Percentiles rank a stretch among this genome's conserved stretches.
Conservation (phyloP, 345 rosid species). For the Arabidopsis suecica region DNA sequence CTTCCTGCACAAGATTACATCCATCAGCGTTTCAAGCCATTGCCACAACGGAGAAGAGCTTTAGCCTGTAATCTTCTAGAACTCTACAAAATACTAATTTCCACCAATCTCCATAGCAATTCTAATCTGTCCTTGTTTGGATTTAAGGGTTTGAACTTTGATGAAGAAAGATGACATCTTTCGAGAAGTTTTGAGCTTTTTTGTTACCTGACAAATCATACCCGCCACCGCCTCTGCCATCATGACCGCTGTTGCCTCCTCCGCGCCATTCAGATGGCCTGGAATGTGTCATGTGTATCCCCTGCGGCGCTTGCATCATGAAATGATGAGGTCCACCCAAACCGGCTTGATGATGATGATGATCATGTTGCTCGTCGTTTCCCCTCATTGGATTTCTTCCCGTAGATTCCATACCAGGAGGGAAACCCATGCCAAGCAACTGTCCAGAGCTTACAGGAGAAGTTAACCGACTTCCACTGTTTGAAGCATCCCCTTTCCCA, state of each 20-base stretch:
- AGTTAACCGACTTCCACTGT: constrained; percentile 54
- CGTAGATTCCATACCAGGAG: constrained; percentile 54
- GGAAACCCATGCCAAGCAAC: constrained; percentile 53
- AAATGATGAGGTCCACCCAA: constrained; percentile 51
- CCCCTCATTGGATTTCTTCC: constrained; percentile 63
- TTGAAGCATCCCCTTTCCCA: constrained; percentile 57
- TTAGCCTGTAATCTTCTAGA: neutral
- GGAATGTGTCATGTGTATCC: constrained; percentile 53
- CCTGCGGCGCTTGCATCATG: constrained; percentile 57
- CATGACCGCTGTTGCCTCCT: constrained; percentile 42
- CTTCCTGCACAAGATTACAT: constrained; percentile 55
- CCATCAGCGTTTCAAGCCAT: constrained; percentile 19
- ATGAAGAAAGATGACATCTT: constrained; percentile 10
- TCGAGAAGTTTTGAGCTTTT: neutral
- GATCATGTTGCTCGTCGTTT: constrained; percentile 49
- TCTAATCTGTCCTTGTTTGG: neutral
- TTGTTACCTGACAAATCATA: constrained; percentile 64
- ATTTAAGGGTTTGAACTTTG: constrained; percentile 2
- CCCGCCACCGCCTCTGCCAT: constrained; percentile 41
- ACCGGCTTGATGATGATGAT: constrained; percentile 33
- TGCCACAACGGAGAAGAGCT: neutral
- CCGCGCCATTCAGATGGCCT: constrained; percentile 65
- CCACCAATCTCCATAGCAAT: constrained; percentile 9
- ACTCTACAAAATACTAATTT: neutral
- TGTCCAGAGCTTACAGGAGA: constrained; percentile 56